Evolutionary conservation across 306 rosid species (phyloP), one percentile per base, ranked within the genome.

Genomic region (Malus orientalis): DNA sequence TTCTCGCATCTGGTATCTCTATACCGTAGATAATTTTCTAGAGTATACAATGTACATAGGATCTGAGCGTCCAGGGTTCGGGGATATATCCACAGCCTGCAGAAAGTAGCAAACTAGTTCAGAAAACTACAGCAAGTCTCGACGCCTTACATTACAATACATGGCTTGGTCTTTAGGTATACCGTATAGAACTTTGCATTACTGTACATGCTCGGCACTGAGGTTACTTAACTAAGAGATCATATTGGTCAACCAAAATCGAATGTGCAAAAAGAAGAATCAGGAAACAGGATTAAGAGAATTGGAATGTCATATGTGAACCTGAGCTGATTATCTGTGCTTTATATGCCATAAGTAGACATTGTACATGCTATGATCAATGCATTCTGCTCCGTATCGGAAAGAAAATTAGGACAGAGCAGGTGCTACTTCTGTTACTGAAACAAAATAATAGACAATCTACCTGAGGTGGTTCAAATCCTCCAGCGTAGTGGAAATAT

Each of bases 391-490:
- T 40, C 2, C 6, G n/a, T 54, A 58, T 58, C 27, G 8, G 3
- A 58, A 58, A 11, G 30, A 58, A 11, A 22, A 20, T 58, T 20
- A 4, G 30, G 63, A n/a, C 30, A 27, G 20, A 4, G 20, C 55
- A 49, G 20, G 19, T 49, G 20, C 55, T 49, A 49, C 55, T 49
- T 49, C 18, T 15, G 55, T 49, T 49, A 49, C 3, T 49, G 55
- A 16, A 15, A 27, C 14, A 30, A 64, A 61, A 32, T 15, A 64
- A 18, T 7, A 16, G 22, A 32, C 13, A 8, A 2, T 4, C n/a
- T 84, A 87, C 96, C 97, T 90, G 90, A 55, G 97, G 93, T 73
- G 92, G 87, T 85, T 90, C 96, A 80, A 90, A 92, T 44, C 93
- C 93, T 67, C 96, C 90, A 11, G 97, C 88, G 6, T 90, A 92